Evolutionary conservation across 495 filamentous ascomycete genomes (phyloP).

Genomic region (Trichoderma erinaceum): DNA sequence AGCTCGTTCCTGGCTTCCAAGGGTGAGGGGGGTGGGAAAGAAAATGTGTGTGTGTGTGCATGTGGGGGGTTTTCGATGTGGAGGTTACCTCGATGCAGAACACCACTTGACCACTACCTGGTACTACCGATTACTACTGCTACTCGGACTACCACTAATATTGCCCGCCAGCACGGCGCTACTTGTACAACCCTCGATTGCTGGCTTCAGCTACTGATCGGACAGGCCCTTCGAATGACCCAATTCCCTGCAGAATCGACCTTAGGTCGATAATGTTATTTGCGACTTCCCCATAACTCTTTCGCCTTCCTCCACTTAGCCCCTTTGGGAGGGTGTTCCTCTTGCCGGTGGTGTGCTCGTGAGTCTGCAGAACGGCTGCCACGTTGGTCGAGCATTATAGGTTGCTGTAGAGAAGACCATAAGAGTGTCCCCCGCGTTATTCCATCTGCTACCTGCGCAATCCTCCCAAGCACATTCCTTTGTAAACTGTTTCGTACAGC

Average conservation of each 20-base stretch:
- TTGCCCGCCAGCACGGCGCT: background rate
- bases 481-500: background rate
- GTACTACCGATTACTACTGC: background rate
- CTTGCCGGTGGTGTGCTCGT: background rate
- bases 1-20: constrained; percentile 7
- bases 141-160: background rate
- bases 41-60: constrained; percentile 2
- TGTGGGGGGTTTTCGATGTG: constrained; percentile 3
- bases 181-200: background rate
- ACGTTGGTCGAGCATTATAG: constrained; percentile 3
- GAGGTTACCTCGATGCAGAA: constrained; percentile 10
- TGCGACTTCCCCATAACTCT: background rate
- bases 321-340: background rate
- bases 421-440: background rate
- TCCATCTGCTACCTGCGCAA: background rate
- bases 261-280: background rate
- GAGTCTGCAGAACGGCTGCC: background rate
- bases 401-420: background rate
- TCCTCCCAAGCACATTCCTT: background rate
- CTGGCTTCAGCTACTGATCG: background rate
- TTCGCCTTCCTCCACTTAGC: background rate
- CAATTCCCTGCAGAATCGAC: background rate
- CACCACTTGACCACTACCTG: background rate
- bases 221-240: background rate
- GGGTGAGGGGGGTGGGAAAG: background rate